Evolutionary conservation across 306 rosid species (phyloP), one percentile per base, ranked within the genome.

Genomic region (Acacia acuminata): DNA sequence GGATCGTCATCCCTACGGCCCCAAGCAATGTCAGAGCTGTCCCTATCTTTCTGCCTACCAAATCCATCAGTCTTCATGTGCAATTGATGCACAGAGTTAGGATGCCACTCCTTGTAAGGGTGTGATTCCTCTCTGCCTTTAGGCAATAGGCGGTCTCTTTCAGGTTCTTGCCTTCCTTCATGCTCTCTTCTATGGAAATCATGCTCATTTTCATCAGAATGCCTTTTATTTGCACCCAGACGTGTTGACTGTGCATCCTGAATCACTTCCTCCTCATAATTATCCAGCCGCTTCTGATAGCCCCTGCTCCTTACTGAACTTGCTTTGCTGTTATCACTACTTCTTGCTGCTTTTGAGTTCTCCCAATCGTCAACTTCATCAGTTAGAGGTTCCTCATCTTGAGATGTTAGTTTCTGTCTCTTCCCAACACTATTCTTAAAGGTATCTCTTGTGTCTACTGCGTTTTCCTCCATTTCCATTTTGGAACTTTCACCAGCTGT

Each of bases 321-420:
- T 81, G 97, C 94, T 89, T 90, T 92, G 91, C 99, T 96, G 90
- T 92, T 92, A 85, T 96, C 97, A 73, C 99, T 96, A 90, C 98
- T 92, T 85, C 92, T 94, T 81, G 94, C 94, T 87, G 94, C 92
- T 89, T 86, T 94, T 38, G 93, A 92, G 88, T 96, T 97, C 76
- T 92, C 97, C 42, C 85, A 89, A 24, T 90, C 98, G 79, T 92
- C 93, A n/a, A 15, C 58, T 77, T 91, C 99, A 66, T 87, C 88
- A 51, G n/a, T 78, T 43, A 75, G 64, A 84, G 92, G 82, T 38
- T 90, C 92, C 83, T 96, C 94, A 74, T 83, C 91, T 73, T 13
- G 86, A 81, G 96, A 80, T 72, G 84, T 83, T 80, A 86, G 38
- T 72, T 75, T 85, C 82, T 85, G 89, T 67, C 82, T 78, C 86